Conservation (phyloP, 1,284 basidiomycete genomes). For the Cutaneotrichosporon cavernicola region DNA sequence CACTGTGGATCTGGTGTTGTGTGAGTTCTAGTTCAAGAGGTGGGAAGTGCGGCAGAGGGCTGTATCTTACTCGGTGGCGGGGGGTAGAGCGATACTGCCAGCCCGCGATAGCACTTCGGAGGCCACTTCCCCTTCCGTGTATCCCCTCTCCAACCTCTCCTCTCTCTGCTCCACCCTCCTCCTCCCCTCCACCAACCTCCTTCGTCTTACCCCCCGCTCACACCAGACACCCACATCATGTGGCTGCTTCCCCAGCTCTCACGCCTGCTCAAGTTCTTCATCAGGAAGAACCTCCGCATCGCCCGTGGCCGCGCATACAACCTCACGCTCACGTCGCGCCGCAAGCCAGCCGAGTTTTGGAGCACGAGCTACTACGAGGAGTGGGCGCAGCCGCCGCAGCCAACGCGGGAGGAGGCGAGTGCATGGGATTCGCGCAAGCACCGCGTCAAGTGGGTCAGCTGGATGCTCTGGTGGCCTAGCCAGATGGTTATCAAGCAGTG, state of each 20-base stretch:
- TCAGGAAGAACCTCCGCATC: constrained; percentile 71
- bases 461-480: constrained; percentile 59
- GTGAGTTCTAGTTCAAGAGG: constrained; percentile 29
- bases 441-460: constrained; percentile 43
- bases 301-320: constrained; percentile 69
- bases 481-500: constrained; percentile 59
- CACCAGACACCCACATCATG: constrained; percentile 69
- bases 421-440: constrained; percentile 28
- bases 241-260: constrained; percentile 71
- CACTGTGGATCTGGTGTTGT: constrained; percentile 41
- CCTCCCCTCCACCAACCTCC: neutral
- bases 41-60: too few relatives aligned
- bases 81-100: too few relatives aligned
- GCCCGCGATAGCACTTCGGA: too few relatives aligned
- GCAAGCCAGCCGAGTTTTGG: constrained; percentile 80
- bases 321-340: constrained; percentile 73
- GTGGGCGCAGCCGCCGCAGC: constrained; percentile 67
- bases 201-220: neutral
- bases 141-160: too few relatives aligned
- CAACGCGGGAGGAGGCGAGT: constrained; percentile 34
- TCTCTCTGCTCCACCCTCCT: neutral
- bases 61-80: too few relatives aligned
- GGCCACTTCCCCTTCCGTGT: too few relatives aligned
- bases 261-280: constrained; percentile 71
- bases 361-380: constrained; percentile 76